These are phyloP conservation scores for Yarrowia sp. DNA, from an alignment of 805 yeast species.

Conservation along the genomic window DNA sequence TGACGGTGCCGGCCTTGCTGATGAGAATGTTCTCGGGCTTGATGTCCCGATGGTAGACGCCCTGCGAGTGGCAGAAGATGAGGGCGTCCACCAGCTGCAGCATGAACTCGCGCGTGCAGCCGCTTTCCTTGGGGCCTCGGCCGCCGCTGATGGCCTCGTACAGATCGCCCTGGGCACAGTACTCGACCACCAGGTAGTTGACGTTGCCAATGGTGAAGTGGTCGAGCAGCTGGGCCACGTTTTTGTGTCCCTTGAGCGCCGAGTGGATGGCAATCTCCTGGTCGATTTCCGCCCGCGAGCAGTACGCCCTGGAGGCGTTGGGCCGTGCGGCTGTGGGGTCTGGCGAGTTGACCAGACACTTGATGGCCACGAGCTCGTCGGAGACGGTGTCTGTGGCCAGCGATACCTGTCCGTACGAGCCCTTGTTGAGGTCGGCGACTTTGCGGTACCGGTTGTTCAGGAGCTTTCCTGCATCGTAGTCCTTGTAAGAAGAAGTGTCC, in stretches of 20 bases:
- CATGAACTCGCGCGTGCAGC: slow-evolving; percentile 63
- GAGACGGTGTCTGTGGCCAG: slow-evolving; percentile 72
- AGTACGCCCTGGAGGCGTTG: slow-evolving; percentile 34
- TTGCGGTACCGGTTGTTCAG: slow-evolving; percentile 70
- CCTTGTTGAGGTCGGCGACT: slow-evolving; percentile 73
- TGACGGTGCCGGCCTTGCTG: slow-evolving; percentile 61
- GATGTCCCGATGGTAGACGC: slow-evolving; percentile 91
- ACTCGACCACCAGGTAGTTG: slow-evolving; percentile 82
- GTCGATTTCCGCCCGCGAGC: slow-evolving; percentile 43
- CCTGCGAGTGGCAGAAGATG: slow-evolving; percentile 77
- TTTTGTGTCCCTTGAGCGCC: slow-evolving; percentile 77
- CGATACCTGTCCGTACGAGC: slow-evolving; percentile 91
- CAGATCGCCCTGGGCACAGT: slow-evolving; percentile 82
- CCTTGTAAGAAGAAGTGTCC: slow-evolving; percentile 31
- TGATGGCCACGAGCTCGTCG: slow-evolving; percentile 75
- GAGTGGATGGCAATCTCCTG: slow-evolving; percentile 76
- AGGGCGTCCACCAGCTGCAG: slow-evolving; percentile 79
- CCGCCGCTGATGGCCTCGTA: slow-evolving; percentile 82
- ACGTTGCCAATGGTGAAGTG: slow-evolving; percentile 63
- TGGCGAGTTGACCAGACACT: slow-evolving; percentile 59
- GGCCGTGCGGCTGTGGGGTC: slow-evolving; percentile 24
- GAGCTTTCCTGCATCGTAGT: slow-evolving; percentile 47
- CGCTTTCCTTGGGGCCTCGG: slow-evolving; percentile 58
- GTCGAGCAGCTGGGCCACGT: slow-evolving; percentile 76
- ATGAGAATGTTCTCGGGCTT: slow-evolving; percentile 94